Percentiles rank a stretch among this genome's conserved stretches.
Conservation (phyloP, 306 rosid species). For the Malus sylvestris region DNA sequence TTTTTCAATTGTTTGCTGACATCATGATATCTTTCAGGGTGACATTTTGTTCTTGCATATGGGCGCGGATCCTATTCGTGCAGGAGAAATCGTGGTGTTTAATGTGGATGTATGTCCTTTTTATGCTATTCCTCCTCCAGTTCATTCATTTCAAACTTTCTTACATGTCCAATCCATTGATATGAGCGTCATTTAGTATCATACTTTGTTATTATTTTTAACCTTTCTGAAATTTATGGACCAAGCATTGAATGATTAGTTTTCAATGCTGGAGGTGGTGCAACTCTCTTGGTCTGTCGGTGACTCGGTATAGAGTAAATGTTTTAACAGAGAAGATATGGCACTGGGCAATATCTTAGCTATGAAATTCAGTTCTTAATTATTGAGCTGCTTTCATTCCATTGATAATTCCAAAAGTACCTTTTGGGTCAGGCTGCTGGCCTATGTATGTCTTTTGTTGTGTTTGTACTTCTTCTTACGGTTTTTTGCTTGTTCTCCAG, state of each 20-base stretch:
- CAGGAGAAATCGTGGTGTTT: conserved; percentile 75
- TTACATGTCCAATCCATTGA: neutral
- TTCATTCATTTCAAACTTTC: neutral
- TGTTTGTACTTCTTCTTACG: conserved; percentile 11
- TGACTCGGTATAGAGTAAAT: neutral
- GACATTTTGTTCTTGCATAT: conserved; percentile 62
- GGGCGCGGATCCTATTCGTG: conserved; percentile 57
- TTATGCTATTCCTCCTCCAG: neutral
- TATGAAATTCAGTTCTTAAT: neutral
- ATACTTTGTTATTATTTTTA: neutral
- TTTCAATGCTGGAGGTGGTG: neutral
- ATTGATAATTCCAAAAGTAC: neutral
- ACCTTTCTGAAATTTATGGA: neutral
- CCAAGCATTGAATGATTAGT: neutral
- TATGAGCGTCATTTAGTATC: neutral
- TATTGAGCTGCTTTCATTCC: neutral
- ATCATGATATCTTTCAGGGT: conserved; percentile 35
- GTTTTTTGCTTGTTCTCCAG: conserved; percentile 30
- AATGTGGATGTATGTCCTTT: conserved; percentile 39
- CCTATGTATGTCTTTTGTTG: neutral
- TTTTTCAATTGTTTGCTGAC: neutral
- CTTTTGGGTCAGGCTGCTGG: neutral
- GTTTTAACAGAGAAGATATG: neutral
- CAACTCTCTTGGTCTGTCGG: neutral
- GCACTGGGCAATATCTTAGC: neutral